Percentiles rank a stretch among this genome's conserved stretches.
Conservation (phyloP, 2,329 filamentous ascomycete genomes). For the Periglandula ipomoeae region DNA sequence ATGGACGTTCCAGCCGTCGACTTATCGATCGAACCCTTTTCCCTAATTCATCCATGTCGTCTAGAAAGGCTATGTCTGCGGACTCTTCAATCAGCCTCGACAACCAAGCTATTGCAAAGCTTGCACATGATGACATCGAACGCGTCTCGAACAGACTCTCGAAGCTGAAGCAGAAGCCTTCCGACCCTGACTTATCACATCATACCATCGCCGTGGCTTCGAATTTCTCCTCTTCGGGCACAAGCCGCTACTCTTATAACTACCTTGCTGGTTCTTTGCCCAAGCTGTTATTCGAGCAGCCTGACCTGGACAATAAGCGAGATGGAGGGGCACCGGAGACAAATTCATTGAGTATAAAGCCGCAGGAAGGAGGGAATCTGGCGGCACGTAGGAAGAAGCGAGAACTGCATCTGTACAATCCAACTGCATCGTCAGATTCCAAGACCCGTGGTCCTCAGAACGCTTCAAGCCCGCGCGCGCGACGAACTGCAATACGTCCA, state of each 20-base stretch:
- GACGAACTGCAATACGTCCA: no score
- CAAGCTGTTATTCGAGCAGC: background rate
- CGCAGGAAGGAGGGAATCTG: background rate
- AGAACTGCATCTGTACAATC: background rate
- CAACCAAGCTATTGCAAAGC: background rate
- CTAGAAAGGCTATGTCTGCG: background rate
- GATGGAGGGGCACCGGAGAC: background rate
- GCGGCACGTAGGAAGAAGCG: background rate
- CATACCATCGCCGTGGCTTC: background rate
- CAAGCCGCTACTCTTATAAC: slow-evolving; percentile 1
- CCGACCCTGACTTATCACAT: background rate
- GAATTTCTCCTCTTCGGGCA: background rate
- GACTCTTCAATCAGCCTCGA: background rate
- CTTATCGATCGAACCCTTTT: background rate
- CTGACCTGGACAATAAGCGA: background rate
- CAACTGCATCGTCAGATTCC: background rate
- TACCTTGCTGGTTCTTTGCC: slow-evolving; percentile 6
- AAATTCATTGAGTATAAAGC: background rate
- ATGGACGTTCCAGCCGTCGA: background rate
- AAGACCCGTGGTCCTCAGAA: background rate
- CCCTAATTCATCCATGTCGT: background rate
- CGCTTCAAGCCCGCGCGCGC: background rate
- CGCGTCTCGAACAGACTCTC: background rate
- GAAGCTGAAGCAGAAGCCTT: background rate
- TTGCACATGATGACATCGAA: background rate